A percentile compares a stretch with the other conserved stretches of the same genome.
Conservation (phyloP, 78 protist genomes). For the Tieghemostelium lacteum region DNA sequence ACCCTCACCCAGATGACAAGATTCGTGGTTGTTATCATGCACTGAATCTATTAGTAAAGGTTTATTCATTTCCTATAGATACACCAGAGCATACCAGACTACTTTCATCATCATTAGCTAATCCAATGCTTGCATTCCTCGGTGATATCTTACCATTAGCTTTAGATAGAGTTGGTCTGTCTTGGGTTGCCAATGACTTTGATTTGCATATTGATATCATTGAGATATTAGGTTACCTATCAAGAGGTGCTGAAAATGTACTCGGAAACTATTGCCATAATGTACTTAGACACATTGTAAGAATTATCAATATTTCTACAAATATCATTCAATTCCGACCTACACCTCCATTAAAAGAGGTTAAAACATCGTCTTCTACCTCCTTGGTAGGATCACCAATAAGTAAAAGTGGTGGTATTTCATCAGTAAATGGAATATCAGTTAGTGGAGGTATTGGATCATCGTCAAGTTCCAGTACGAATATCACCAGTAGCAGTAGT, state of each 20-base stretch:
- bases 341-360: slow-evolving; percentile 71
- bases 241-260: slow-evolving; percentile 72
- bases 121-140: slow-evolving; percentile 63
- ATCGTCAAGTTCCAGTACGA: background rate
- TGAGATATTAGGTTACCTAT: slow-evolving; percentile 39
- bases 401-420: background rate
- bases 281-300: slow-evolving; percentile 47
- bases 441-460: slow-evolving; percentile 9
- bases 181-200: slow-evolving; percentile 75
- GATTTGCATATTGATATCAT: slow-evolving; percentile 69
- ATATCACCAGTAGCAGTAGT: background rate
- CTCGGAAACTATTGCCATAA: slow-evolving; percentile 60
- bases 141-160: slow-evolving; percentile 78
- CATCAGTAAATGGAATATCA: no score
- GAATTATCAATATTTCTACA: slow-evolving; percentile 51
- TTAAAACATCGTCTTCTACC: background rate
- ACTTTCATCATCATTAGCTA: slow-evolving; percentile 2
- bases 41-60: slow-evolving; percentile 19
- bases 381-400: slow-evolving; percentile 16
- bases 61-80: slow-evolving; percentile 51
- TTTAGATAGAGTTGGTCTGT: slow-evolving; percentile 64
- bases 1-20: slow-evolving; percentile 76
- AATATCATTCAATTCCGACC: slow-evolving; percentile 73
- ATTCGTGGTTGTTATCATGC: slow-evolving; percentile 77
- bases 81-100: slow-evolving; percentile 19